Evolutionary conservation across 2,329 filamentous ascomycete genomes (phyloP).

Genomic region (Dactylellina cionopaga): DNA sequence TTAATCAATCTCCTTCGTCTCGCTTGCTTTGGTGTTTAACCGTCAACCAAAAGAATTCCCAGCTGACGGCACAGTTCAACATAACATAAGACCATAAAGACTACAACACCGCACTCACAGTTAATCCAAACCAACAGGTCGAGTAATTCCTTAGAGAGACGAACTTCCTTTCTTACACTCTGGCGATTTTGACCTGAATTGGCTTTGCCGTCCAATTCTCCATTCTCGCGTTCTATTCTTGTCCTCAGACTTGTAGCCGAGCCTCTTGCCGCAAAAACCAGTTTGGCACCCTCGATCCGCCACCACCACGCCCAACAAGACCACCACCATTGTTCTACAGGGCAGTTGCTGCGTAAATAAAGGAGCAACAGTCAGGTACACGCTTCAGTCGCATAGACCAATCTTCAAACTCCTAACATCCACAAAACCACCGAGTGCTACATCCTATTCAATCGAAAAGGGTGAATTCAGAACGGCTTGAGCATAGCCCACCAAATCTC

Average conservation of each 20-base stretch:
- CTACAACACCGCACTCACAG: not conserved
- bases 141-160: slow-evolving; percentile 11
- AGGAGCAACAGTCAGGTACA: slow-evolving; percentile 18
- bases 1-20: slow-evolving; percentile 9
- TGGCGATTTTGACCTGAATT: slow-evolving; percentile 17
- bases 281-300: slow-evolving; percentile 46
- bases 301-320: slow-evolving; percentile 28
- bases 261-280: slow-evolving; percentile 19
- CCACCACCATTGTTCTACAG: not conserved
- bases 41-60: slow-evolving; percentile 1
- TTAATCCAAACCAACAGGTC: too few species aligned
- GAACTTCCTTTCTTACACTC: slow-evolving; percentile 22
- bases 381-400: not conserved
- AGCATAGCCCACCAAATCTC: too few species aligned
- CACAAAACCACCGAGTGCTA: not conserved
- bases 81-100: not conserved
- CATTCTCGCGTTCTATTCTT: slow-evolving; percentile 12
- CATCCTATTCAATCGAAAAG: slow-evolving; percentile 20
- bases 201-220: slow-evolving; percentile 14
- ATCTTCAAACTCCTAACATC: slow-evolving; percentile 2
- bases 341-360: not conserved
- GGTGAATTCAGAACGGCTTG: not conserved
- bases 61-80: slow-evolving; percentile 6
- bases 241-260: slow-evolving; percentile 16
- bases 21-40: not conserved